A percentile compares a stretch with the other conserved stretches of the same genome.
Evolutionary conservation across 2,329 filamentous ascomycete genomes (phyloP).

Genomic region (Pseudocercospora macadamiae): DNA sequence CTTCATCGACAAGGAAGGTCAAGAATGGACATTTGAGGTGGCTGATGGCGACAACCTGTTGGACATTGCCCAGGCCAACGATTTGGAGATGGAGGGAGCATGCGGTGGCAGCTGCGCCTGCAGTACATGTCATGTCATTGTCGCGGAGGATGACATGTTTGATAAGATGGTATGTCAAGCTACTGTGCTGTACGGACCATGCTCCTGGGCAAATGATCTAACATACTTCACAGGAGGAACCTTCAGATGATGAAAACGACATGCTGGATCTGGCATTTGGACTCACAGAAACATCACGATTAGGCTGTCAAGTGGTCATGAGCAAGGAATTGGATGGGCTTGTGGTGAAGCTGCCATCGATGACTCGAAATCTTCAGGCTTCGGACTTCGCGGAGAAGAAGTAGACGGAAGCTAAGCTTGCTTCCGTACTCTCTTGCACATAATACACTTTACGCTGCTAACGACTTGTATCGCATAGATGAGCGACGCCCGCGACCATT

Average conservation of each 20-base stretch:
- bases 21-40: constrained; percentile 76
- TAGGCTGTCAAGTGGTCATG: constrained; percentile 94
- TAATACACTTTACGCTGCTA: neutral
- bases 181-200: neutral
- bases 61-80: constrained; percentile 91
- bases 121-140: constrained; percentile 90
- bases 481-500: neutral
- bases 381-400: constrained; percentile 72
- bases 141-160: constrained; percentile 67
- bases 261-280: constrained; percentile 92
- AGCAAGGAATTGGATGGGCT: constrained; percentile 85
- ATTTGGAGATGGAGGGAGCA: constrained; percentile 96
- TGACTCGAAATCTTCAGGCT: constrained; percentile 95
- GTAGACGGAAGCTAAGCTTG: constrained; percentile 18
- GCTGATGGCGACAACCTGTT: constrained; percentile 87
- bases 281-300: constrained; percentile 77
- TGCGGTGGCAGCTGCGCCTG: constrained; percentile 94
- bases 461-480: constrained; percentile 15
- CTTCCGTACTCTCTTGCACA: neutral
- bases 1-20: constrained; percentile 89
- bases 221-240: constrained; percentile 40
- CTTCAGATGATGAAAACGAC: constrained; percentile 66
- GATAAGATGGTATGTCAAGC: constrained; percentile 39
- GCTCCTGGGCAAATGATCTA: neutral
- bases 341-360: constrained; percentile 80